Base-by-base conservation (phyloP, 805 yeast species). In the Metschnikowia proteae region DNA sequence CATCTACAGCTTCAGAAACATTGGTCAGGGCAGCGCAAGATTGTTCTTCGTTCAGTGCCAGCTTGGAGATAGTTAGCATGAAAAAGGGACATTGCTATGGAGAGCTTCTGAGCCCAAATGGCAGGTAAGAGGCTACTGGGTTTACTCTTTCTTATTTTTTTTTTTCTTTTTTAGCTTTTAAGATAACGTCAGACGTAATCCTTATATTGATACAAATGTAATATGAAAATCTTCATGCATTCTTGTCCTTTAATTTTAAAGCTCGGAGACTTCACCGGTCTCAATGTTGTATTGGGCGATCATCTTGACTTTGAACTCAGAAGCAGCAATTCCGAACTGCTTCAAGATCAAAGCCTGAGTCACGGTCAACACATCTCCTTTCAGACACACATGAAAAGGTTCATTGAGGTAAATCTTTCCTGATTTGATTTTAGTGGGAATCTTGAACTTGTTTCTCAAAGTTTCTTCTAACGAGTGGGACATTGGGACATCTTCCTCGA, bases 401-500 rank as follows among this genome's bases (percentile, higher is more conserved):
- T 82, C 81, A 22, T 80, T 81, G 43, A 94, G 73, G 50, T 79
- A 76, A 56, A 94, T 85, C 66, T 92, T 92, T 66, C 99, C 99
- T 45, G 83, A 78, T 63, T 86, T 86, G 56, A 94, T 86, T 63
- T 82, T 84, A 4, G 98, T 91, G 58, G 99, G 98, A 59, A 94
- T 81, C 64, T 92, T 91, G 57, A 83, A 83, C 64, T 86, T 86
- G 68, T 83, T 87, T 76, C 99, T 86, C 62, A 94, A 69, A 36
- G 96, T 88, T 61, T 90, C 88, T 70, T 94, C 99, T 71, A 95
- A 78, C 5, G 98, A 89, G 66, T 94, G 99, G 9, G 95, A 85
- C 87, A 94, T 84, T 59, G 97, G 96, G 22, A 94, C 90, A 67
- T 94, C 99, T 56, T 94, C 98, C 63, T 90, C 97, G 25, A 66